phyloP scores from a whole-genome alignment of 768 basidiomycete genomes.

The Boletus fagicola region DNA sequence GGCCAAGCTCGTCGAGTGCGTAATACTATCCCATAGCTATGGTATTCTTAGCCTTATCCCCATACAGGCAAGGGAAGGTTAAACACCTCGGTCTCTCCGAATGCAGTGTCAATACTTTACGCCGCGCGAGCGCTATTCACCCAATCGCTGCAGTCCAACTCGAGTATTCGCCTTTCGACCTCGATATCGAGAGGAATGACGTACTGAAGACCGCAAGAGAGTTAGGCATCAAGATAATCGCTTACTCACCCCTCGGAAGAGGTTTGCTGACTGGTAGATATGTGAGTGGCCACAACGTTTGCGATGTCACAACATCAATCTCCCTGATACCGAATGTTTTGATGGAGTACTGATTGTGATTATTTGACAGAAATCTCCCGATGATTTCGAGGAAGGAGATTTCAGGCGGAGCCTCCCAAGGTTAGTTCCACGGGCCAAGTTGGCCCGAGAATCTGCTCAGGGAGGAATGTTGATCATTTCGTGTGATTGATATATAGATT shows the following conservation, averaged over 20 bases:
- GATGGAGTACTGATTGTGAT: background rate
- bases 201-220: constrained; percentile 46
- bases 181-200: constrained; percentile 46
- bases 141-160: constrained; percentile 50
- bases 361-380: constrained; percentile 29
- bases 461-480: background rate
- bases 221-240: constrained; percentile 48
- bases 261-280: constrained; percentile 50
- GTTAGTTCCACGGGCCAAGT: constrained; percentile 25
- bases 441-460: background rate
- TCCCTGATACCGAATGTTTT: background rate
- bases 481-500: constrained; percentile 16
- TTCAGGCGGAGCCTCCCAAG: constrained; percentile 24
- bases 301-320: too few species aligned
- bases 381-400: constrained; percentile 33
- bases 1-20: constrained; percentile 52
- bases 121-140: constrained; percentile 50
- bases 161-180: constrained; percentile 50
- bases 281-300: constrained; percentile 22
- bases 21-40: background rate
- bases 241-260: constrained; percentile 53
- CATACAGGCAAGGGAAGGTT: constrained; percentile 37
- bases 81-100: constrained; percentile 56
- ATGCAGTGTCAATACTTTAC: constrained; percentile 43
- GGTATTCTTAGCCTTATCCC: constrained; percentile 4